Evolutionary conservation across 352 stramenopile species (phyloP), one percentile per base, ranked within the genome.

Genomic region (Blastocystis sp.): DNA sequence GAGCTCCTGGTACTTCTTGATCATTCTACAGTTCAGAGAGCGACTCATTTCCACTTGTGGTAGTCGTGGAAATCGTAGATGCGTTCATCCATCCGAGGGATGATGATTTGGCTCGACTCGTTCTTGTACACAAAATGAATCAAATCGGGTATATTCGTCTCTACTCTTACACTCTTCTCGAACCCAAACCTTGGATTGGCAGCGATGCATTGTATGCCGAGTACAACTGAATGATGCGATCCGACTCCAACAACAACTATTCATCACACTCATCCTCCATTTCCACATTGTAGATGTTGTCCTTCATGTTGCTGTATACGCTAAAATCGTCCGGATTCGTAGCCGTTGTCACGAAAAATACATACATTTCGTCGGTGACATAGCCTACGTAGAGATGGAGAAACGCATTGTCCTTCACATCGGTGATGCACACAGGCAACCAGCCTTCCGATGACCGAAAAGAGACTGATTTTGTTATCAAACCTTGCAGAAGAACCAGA

Each of bases 111-210:
- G 70, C 39, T 81, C 47, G 30, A 50, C 16, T 81, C 70, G 47
- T 63, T 81, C 70, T 81, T 81, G 26, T 64, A 81, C n/a, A 66
- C 45, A n/a, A 63, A 81, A 37, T 81, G 70, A 50, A 81, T 81
- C 70, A 81, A 81, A 63, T 66, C 54, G 11, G 41, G 39, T 5
- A 81, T 34, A 20, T 20, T 47, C 7, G 39, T 45, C 18, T 81
- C 70, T 81, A n/a, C n/a, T 26, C 41, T 65, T 8, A 81, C 9
- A 65, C n/a, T 4, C 6, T 7, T 24, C 20, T 11, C 39, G 8
- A 0, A 30, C 24, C 26, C 70, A 5, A 11, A 81, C 70, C 70
- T 43, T 20, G 8, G 9, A 81, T 34, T 53, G 41, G 20, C 4
- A 81, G 7, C 54, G 70, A 24, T 16, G 47, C 26, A n/a, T 81